These are phyloP conservation scores for Salvia sclarea DNA, from an alignment of 305 asterid genomes.

Conservation along the genomic window DNA sequence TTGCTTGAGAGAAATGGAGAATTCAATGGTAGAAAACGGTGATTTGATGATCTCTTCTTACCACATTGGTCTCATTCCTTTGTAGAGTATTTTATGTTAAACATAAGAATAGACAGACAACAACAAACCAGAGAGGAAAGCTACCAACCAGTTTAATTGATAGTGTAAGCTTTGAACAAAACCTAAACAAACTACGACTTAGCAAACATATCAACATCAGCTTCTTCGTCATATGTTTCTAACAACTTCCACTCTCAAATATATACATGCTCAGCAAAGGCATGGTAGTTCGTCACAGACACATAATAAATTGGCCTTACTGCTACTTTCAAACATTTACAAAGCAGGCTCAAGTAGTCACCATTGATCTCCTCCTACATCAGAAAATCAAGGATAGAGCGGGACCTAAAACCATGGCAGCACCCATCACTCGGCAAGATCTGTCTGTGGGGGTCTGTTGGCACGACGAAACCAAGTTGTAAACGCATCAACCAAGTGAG, in stretches of 20 bases:
- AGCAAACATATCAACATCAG: not conserved
- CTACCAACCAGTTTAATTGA: not conserved
- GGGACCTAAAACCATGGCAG: too few relatives aligned
- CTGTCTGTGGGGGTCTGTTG: constrained; percentile 42
- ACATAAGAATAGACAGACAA: too few relatives aligned
- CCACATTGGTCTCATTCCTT: too few relatives aligned
- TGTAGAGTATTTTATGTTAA: too few relatives aligned
- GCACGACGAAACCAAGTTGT: constrained; percentile 98
- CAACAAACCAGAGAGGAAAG: too few relatives aligned
- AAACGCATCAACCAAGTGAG: constrained; percentile 76
- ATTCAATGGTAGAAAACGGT: too few relatives aligned
- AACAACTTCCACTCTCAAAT: not conserved
- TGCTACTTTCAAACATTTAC: not conserved
- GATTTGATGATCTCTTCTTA: too few relatives aligned
- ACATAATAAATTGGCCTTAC: not conserved
- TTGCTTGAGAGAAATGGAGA: too few relatives aligned
- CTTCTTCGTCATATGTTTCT: not conserved
- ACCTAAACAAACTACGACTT: not conserved
- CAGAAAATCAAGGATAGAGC: not conserved
- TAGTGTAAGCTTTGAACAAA: not conserved
- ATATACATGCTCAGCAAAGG: constrained; percentile 5
- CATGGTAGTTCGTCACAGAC: not conserved
- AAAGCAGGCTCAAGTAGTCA: not conserved
- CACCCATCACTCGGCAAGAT: constrained; percentile 20
- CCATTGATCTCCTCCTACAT: not conserved